These are phyloP conservation scores for Euptelea pleiosperma DNA, from an alignment of 164 flowering plant genomes.

Conservation along the genomic window DNA sequence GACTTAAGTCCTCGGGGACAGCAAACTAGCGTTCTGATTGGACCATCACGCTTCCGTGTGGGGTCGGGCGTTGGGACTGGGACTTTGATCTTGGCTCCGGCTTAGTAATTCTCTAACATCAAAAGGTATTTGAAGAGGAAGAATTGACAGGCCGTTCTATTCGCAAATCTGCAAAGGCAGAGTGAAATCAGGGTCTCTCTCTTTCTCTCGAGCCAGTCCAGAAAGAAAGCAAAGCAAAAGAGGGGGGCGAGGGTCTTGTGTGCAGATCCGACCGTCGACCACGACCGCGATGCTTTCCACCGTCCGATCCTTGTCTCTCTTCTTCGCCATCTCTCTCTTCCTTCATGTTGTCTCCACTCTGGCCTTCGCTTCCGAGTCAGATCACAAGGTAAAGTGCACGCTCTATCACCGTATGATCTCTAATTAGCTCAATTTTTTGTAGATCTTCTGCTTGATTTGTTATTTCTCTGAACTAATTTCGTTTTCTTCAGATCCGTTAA, in stretches of 20 bases:
- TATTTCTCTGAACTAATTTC: background rate
- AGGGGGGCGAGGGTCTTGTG: too few species aligned
- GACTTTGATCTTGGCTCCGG: too few species aligned
- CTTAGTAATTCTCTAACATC: too few species aligned
- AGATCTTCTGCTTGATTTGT: background rate
- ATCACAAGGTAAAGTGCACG: constrained; percentile 45
- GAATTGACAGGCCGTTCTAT: background rate
- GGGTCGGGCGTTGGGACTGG: too few species aligned
- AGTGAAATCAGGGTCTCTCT: background rate
- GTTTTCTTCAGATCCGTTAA: constrained; percentile 1
- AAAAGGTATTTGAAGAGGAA: background rate
- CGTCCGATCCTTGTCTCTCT: constrained; percentile 28
- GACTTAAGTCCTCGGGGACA: too few species aligned
- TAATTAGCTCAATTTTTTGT: constrained; percentile 4
- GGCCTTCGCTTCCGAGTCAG: constrained; percentile 45
- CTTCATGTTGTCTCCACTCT: constrained; percentile 21
- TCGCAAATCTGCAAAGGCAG: background rate
- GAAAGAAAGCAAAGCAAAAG: too few species aligned
- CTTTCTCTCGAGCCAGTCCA: too few species aligned
- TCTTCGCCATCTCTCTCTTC: constrained; percentile 13
- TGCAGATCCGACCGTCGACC: constrained; percentile 18
- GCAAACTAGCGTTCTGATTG: too few species aligned
- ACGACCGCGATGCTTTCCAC: constrained; percentile 36
- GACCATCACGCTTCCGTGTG: too few species aligned
- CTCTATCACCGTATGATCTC: background rate